Percentiles rank a stretch among this genome's conserved stretches.
Conservation (phyloP, 805 yeast species). For the Yarrowia keelungensis region DNA sequence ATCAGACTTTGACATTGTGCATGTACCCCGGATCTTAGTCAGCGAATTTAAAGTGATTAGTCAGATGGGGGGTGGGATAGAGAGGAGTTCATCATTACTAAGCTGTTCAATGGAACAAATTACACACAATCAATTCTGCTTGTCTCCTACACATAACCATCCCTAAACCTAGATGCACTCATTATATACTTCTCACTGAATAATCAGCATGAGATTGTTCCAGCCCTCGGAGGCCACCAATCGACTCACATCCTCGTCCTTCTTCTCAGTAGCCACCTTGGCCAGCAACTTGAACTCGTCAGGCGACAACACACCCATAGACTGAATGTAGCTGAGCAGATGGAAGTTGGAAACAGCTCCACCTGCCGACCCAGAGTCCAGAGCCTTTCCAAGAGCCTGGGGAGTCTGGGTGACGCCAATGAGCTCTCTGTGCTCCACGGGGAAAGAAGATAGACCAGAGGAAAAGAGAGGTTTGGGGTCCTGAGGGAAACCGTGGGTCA, state of each 20-base stretch:
- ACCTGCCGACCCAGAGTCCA: constrained; percentile 47
- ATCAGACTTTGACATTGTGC: no score
- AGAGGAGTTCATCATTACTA: no score
- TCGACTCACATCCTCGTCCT: constrained; percentile 57
- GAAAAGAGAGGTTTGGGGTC: constrained; percentile 60
- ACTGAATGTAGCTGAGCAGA: constrained; percentile 63
- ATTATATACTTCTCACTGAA: constrained; percentile 43
- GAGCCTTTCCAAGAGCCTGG: constrained; percentile 40
- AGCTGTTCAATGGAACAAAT: no score
- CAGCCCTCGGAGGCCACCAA: constrained; percentile 75
- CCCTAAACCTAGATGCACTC: no score
- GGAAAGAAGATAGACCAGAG: constrained; percentile 55
- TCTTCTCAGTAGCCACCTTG: constrained; percentile 56
- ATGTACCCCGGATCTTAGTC: no score
- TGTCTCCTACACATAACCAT: no score
- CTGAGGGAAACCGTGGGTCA: constrained; percentile 92
- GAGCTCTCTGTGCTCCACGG: constrained; percentile 80
- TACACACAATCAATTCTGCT: no score
- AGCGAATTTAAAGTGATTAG: no score
- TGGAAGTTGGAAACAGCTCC: constrained; percentile 74
- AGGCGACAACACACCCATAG: constrained; percentile 62
- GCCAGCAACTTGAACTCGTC: constrained; percentile 62
- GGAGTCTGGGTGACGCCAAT: constrained; percentile 69
- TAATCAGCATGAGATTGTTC: constrained; percentile 75
- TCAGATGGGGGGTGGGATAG: no score